Evolutionary conservation across 306 rosid genomes (phyloP).

Genomic region (Alnus rubra): DNA sequence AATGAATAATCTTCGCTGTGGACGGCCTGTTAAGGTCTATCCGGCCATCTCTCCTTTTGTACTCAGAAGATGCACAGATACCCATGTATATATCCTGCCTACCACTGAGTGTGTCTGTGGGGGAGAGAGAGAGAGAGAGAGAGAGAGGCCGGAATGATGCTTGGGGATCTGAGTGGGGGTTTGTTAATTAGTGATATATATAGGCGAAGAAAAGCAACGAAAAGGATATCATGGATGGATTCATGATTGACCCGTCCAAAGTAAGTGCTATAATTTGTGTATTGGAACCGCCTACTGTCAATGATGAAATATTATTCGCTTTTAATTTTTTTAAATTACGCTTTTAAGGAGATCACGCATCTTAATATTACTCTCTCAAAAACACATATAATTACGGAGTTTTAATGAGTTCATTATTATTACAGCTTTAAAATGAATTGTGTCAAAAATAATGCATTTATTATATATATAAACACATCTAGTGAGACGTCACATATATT

Average conservation of each 20-base stretch:
- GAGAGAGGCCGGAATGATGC: background rate
- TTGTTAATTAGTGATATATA: constrained; percentile 21
- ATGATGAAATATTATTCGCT: too few relatives aligned
- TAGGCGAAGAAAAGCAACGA: background rate
- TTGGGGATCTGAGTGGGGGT: background rate
- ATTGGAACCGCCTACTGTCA: too few relatives aligned
- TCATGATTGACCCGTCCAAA: background rate
- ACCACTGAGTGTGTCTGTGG: background rate
- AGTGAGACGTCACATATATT: too few relatives aligned
- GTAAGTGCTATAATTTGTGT: too few relatives aligned
- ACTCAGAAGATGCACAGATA: constrained; percentile 47
- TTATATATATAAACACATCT: too few relatives aligned
- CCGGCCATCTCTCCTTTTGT: constrained; percentile 22
- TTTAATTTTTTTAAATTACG: too few relatives aligned
- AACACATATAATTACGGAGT: too few relatives aligned
- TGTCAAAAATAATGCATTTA: too few relatives aligned
- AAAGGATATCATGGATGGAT: background rate
- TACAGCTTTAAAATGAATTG: too few relatives aligned
- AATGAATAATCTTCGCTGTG: constrained; percentile 44
- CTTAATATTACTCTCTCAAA: too few relatives aligned
- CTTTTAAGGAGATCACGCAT: too few relatives aligned
- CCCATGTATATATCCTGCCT: constrained; percentile 42
- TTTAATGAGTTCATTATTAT: too few relatives aligned
- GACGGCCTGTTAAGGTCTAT: constrained; percentile 21
- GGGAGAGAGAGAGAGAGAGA: constrained; percentile 9